phyloP scores from a whole-genome alignment of 2,329 filamentous ascomycete species.

The Leptographium lundbergii region DNA sequence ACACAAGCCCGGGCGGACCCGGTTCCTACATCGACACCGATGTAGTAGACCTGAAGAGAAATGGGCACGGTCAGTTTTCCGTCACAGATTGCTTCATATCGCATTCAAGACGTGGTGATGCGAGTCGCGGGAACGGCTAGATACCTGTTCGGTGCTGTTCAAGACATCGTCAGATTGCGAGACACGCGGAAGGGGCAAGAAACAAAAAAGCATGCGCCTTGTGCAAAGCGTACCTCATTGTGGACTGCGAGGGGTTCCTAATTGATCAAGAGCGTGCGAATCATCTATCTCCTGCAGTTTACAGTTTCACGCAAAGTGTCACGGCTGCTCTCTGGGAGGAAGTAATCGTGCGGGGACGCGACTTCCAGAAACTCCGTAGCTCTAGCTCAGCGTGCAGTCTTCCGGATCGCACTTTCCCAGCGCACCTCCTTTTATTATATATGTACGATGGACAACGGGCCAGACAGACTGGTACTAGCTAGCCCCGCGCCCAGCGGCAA shows the following conservation, averaged over 20 bases:
- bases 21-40: slow-evolving; percentile 93
- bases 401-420: neutral
- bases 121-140: neutral
- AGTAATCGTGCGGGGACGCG: neutral
- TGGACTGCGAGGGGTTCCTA: neutral
- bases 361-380: neutral
- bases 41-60: slow-evolving; percentile 39
- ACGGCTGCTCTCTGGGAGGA: neutral
- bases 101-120: neutral
- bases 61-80: neutral
- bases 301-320: neutral
- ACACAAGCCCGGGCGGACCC: slow-evolving; percentile 92
- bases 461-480: neutral
- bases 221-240: neutral
- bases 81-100: neutral
- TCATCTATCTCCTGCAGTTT: neutral
- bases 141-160: neutral
- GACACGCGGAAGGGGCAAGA: too few relatives aligned
- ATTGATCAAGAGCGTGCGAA: too few relatives aligned
- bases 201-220: too few relatives aligned
- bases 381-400: neutral
- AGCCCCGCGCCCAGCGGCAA: neutral
- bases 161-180: neutral
- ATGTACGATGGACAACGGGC: too few relatives aligned
- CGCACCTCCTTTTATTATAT: neutral